Evolutionary conservation across 2,329 filamentous ascomycete species (phyloP), one percentile per base, ranked within the genome.

Genomic region (Elsinoe perseae): DNA sequence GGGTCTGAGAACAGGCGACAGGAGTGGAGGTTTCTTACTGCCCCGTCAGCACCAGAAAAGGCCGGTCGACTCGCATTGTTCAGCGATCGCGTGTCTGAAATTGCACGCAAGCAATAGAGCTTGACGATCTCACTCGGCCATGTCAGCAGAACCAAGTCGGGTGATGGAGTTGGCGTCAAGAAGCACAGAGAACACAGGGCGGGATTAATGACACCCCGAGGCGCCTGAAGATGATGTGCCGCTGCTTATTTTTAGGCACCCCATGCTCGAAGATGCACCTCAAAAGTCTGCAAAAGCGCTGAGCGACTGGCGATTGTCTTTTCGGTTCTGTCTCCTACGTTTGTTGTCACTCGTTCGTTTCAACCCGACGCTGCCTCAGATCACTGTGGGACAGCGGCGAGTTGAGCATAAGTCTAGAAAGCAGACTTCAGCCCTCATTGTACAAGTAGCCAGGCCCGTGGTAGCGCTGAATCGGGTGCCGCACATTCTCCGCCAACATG

Each of bases 171-270:
- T 6, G 4, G 43, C 18, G 5, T 16, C 36, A 20, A 18, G 20
- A 48, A 25, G 25, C 12, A 30, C 14, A 18, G 21, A 14, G 44
- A 32, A 50, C 14, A 32, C 16, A 16, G 25, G 27, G 25, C 44
- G 28, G 40, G 12, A n/a, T 10, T 10, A 25, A 21, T 21, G 40
- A 23, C 40, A 25, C 40, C 21, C 21, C 25, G n/a, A 23, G 25
- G 40, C 21, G 40, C 40, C 40, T 50, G 44, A 10, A 50, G 14
- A 30, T 32, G 25, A 50, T 50, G 44, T 50, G 44, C 44, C 44
- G 28, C 25, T 50, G 44, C 44, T 50, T 50, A 50, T 50, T 50
- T 48, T 50, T 50, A 50, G 44, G 44, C 44, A 23, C 21, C 12
- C 14, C 44, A 50, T 14, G 14, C 44, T n/a, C 12, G 18, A 30